These are phyloP conservation scores for Pyrenula aspistea DNA, from an alignment of 495 filamentous ascomycete genomes.

Conservation along the genomic window DNA sequence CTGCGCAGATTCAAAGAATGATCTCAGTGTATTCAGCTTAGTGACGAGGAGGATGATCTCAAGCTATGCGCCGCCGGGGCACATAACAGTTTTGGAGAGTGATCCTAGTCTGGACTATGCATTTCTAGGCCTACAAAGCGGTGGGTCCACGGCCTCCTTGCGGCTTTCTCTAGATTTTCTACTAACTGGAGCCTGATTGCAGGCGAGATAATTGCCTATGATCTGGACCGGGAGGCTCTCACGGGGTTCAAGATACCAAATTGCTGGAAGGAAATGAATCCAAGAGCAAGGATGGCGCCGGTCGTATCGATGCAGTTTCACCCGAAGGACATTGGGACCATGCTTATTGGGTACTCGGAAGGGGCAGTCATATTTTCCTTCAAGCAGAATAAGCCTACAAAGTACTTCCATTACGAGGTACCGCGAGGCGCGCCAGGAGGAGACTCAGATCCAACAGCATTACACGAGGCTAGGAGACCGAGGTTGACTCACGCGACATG, in stretches of 20 bases:
- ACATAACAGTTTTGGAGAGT: slow-evolving; percentile 56
- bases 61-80: slow-evolving; percentile 59
- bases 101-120: slow-evolving; percentile 89
- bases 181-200: no score
- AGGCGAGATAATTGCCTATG: slow-evolving; percentile 78
- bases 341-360: slow-evolving; percentile 76
- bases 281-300: slow-evolving; percentile 40
- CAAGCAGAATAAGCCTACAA: slow-evolving; percentile 68
- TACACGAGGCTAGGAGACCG: slow-evolving; percentile 47
- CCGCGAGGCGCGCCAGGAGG: slow-evolving; percentile 82
- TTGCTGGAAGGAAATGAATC: slow-evolving; percentile 60
- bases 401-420: slow-evolving; percentile 73
- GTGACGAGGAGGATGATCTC: slow-evolving; percentile 44
- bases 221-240: slow-evolving; percentile 68
- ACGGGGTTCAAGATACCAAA: slow-evolving; percentile 73
- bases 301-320: slow-evolving; percentile 74
- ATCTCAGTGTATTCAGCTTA: slow-evolving; percentile 69
- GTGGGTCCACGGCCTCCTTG: no score
- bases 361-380: slow-evolving; percentile 86
- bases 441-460: slow-evolving; percentile 40
- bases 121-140: slow-evolving; percentile 63
- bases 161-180: no score
- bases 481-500: slow-evolving; percentile 68
- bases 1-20: slow-evolving; percentile 72
- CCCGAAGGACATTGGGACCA: slow-evolving; percentile 82